phyloP scores from a whole-genome alignment of 352 stramenopile species.

The Pythium utonaiense region DNA sequence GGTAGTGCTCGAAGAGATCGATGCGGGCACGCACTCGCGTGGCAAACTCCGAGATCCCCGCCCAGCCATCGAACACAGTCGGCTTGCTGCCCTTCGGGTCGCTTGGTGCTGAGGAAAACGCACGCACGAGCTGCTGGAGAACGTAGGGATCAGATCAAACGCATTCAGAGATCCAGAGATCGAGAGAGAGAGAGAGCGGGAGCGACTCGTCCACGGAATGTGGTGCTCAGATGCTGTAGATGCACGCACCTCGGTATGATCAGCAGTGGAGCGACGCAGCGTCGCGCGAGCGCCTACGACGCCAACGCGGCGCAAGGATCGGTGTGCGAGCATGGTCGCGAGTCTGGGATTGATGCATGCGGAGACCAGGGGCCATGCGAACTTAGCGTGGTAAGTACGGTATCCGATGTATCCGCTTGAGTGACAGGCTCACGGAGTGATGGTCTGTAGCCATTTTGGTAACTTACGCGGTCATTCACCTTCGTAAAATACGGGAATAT shows the following conservation, averaged over 20 bases:
- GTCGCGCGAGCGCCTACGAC: background rate
- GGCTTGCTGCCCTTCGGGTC: conserved; percentile 1
- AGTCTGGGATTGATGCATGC: no score
- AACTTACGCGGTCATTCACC: background rate
- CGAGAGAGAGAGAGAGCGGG: no score
- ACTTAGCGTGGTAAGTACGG: no score
- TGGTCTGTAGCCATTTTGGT: background rate
- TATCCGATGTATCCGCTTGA: background rate
- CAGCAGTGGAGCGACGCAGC: background rate
- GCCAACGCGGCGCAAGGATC: background rate
- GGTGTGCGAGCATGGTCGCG: background rate
- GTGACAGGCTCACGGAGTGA: background rate
- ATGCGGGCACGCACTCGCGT: conserved; percentile 25
- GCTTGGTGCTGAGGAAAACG: conserved; percentile 2
- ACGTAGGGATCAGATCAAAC: background rate
- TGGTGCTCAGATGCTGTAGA: background rate
- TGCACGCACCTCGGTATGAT: background rate
- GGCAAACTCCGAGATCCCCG: conserved; percentile 16
- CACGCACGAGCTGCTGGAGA: background rate
- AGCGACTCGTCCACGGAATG: no score
- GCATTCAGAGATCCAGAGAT: background rate
- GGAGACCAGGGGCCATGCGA: no score
- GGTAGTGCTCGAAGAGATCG: conserved; percentile 31
- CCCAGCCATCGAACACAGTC: conserved; percentile 20
- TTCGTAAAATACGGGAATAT: no score